Evolutionary conservation across 2,329 filamentous ascomycete species (phyloP), one percentile per base, ranked within the genome.

Genomic region (Iodosphaeria phyllophila): DNA sequence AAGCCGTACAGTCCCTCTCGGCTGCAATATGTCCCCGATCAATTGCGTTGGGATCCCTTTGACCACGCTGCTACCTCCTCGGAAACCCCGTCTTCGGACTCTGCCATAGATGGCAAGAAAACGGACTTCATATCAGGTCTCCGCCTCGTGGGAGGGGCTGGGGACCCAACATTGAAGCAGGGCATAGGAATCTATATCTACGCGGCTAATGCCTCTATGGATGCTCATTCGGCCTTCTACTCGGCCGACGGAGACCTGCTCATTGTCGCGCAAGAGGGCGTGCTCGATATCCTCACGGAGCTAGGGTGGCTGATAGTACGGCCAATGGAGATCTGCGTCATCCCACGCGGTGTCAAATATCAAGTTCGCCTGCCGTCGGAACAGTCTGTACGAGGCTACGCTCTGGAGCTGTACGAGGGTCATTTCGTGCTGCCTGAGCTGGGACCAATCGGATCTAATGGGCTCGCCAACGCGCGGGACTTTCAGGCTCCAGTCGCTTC

Each of bases 21-120:
- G 40, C 60, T 79, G 32, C 68, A 77, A 38, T 71, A 77, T 33
- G 74, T 80, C 25, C 80, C 80, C 1, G 86, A 86, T 38, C 80
- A 89, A 49, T 58, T 91, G 17, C 68, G 79, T 31, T 91, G 80
- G 80, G 73, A 80, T 37, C 77, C 62, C 1, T 83, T 84, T 43
- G 73, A 84, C 39, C 56, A 83, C 23, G 66, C 76, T 34, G 60
- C 72, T 43, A 63, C 22, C 30, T 48, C 41, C 4, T 5, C 19
- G n/a, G 7, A 4, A 5, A 11, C 4, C 6, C 10, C 18, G 10
- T 9, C 5, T 11, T 9, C 4, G 5, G 6, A 5, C 19, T 5
- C 5, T 5, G 19, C 19, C 4, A 4, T 13, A 10, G 19, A 20
- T 7, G n/a, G n/a, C n/a, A n/a, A n/a, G n/a, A n/a, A n/a, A n/a